Evolutionary conservation across 1,139 yeast genomes (phyloP), one percentile per base, ranked within the genome.

Genomic region (Hansenula sp.): DNA sequence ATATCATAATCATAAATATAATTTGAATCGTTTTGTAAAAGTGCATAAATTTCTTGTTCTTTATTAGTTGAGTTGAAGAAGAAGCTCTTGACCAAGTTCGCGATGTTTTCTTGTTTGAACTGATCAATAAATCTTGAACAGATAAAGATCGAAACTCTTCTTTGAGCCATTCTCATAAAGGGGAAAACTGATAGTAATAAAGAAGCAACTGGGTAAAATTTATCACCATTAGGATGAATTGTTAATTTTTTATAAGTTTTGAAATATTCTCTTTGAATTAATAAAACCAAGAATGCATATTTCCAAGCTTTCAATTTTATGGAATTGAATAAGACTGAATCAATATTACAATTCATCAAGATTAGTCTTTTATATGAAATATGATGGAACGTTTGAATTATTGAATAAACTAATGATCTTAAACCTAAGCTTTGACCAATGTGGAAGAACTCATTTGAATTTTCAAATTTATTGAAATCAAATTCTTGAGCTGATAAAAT

Each of bases 321-420:
- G 15, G 21, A 6, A 6, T 32, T 5, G 25, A 21, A 21, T 21
- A 21, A 21, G 25, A 21, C 9, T 3, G 47, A 36, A 16, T 45
- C 43, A 1, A 28, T 43, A 17, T 42, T 41, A 4, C 49, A 47
- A 16, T 33, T 33, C 21, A 46, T 48, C 32, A n/a, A n/a, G n/a
- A 46, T 45, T 11, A 49, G 29, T 39, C 50, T 46, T 33, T 49
- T 49, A 24, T 18, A 41, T 27, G 48, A 45, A 16, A 49, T 31
- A 41, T 49, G 51, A 28, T 49, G 44, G 27, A 47, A 43, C 5
- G 51, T 42, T 29, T 44, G 35, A 7, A 49, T 47, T 10, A 36
- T 41, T 6, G 40, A 40, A 11, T 40, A 28, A 3, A 46, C 27
- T 24, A 47, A 31, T 28, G 33, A 44, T 13, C 51, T 42, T 37